phyloP scores from a whole-genome alignment of 2,329 filamentous ascomycete genomes.

The Westerdykella sp. region DNA sequence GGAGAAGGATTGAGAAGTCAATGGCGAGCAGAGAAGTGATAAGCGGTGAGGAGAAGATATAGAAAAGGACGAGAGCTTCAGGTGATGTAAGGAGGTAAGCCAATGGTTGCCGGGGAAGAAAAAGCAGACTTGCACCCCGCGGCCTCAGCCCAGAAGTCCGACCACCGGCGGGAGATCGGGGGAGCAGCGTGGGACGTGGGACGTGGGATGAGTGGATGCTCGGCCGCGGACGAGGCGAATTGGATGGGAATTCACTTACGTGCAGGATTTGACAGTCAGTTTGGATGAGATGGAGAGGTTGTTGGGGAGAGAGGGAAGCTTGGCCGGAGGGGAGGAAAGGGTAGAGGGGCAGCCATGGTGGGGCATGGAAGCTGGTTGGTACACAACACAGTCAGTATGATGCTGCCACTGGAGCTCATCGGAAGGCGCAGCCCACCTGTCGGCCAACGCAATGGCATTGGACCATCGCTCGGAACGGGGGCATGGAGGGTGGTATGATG shows the following conservation, averaged over 20 bases:
- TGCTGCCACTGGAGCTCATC: too few species aligned
- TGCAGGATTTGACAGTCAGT: constrained; percentile 17
- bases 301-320: constrained; percentile 9
- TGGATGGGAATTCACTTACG: constrained; percentile 29
- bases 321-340: constrained; percentile 6
- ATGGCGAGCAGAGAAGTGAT: constrained; percentile 12
- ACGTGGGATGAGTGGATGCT: constrained; percentile 16
- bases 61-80: constrained; percentile 15
- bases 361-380: constrained; percentile 9
- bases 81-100: constrained; percentile 14
- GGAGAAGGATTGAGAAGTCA: constrained; percentile 17
- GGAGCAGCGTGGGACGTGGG: constrained; percentile 16
- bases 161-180: constrained; percentile 12
- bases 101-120: constrained; percentile 11
- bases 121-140: constrained; percentile 23
- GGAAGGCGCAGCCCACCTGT: too few species aligned
- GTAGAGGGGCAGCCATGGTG: constrained; percentile 12
- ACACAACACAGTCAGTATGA: too few species aligned
- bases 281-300: constrained; percentile 8
- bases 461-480: not conserved
- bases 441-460: not conserved
- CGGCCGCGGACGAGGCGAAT: constrained; percentile 33
- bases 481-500: constrained; percentile 6
- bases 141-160: constrained; percentile 8
- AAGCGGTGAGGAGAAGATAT: constrained; percentile 8